phyloP scores from a whole-genome alignment of 768 basidiomycete species.

The Galerina sulciceps region DNA sequence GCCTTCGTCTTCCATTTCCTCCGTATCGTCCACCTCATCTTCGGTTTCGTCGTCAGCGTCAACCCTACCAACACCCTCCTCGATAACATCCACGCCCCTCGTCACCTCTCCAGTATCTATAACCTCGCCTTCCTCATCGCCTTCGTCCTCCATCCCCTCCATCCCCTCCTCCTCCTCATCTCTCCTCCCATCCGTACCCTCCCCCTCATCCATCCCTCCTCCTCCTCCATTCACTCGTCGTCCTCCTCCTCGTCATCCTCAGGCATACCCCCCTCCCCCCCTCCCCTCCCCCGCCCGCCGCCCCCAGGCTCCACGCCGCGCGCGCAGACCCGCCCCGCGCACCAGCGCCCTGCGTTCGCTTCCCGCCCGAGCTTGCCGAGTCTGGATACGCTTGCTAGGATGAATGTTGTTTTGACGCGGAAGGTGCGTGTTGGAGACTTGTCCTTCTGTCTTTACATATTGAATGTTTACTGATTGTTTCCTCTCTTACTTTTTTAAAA shows the following conservation, averaged over 20 bases:
- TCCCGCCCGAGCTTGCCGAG: conserved; percentile 57
- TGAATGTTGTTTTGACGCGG: conserved; percentile 48
- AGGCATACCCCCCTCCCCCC: conserved; percentile 6
- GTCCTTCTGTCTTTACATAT: conserved; percentile 2
- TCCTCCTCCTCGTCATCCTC: neutral
- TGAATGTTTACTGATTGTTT: neutral
- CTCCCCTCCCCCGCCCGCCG: conserved; percentile 13
- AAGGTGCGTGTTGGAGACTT: conserved; percentile 51
- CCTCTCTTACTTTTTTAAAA: neutral
- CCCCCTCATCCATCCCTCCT: neutral
- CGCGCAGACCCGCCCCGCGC: conserved; percentile 37
- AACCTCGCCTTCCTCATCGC: no score
- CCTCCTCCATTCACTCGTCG: neutral
- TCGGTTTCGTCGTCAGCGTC: neutral
- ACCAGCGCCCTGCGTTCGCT: conserved; percentile 52
- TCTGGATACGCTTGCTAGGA: conserved; percentile 49
- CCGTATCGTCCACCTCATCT: neutral
- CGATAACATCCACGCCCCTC: neutral
- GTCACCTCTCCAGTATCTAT: neutral
- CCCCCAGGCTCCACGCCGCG: conserved; percentile 6
- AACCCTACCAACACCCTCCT: no score
- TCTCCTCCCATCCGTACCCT: neutral
- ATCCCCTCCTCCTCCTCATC: neutral
- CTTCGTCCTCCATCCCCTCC: neutral
- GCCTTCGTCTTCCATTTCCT: neutral